phyloP scores from a whole-genome alignment of 1,284 basidiomycete genomes.

The Trichosporon sp. region DNA sequence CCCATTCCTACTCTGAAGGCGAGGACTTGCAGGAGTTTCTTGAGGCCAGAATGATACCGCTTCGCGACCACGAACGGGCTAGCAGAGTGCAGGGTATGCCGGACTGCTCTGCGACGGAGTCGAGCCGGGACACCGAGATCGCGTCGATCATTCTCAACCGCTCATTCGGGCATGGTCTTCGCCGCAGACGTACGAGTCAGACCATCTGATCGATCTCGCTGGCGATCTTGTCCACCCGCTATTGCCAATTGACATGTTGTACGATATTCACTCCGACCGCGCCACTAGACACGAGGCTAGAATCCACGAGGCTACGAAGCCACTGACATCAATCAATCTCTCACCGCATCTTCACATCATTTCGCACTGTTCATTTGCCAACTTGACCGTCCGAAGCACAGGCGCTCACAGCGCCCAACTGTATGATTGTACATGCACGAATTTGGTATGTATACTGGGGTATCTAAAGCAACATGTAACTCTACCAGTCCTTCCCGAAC shows the following conservation, averaged over 20 bases:
- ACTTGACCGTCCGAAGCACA: background rate
- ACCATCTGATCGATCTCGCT: background rate
- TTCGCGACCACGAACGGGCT: background rate
- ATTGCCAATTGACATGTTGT: background rate
- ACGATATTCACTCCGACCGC: background rate
- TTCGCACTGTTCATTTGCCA: background rate
- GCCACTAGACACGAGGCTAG: no score
- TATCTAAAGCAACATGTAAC: no score
- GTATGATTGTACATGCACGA: background rate
- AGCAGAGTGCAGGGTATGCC: background rate
- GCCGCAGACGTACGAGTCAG: background rate
- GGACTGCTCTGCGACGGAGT: background rate
- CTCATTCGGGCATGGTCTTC: background rate
- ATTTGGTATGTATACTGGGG: background rate
- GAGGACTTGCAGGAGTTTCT: background rate
- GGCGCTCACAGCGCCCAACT: background rate
- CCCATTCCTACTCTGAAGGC: background rate
- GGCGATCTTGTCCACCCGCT: no score
- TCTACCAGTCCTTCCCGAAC: conserved; percentile 11
- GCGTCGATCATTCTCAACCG: background rate
- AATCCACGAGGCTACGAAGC: no score
- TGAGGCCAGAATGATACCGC: background rate
- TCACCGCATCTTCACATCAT: background rate
- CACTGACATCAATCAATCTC: no score
- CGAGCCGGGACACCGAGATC: background rate